A percentile compares a stretch with the other conserved stretches of the same genome.
Conservation (phyloP, 1,139 yeast species). For the Lodderomyces metapsilosis region DNA sequence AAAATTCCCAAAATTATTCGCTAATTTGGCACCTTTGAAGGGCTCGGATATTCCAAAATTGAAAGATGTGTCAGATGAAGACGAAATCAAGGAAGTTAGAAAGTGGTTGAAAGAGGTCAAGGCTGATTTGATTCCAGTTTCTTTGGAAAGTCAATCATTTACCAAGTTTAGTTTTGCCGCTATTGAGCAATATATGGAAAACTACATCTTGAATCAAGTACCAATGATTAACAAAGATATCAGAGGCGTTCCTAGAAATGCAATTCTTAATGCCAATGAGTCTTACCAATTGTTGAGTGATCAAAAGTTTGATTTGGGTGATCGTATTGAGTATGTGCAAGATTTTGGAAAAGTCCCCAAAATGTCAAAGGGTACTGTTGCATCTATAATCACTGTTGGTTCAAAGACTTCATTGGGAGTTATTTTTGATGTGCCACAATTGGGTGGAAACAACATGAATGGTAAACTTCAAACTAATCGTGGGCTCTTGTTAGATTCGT, state of each 20-base stretch:
- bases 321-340: conserved; percentile 81
- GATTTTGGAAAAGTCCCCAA: conserved; percentile 89
- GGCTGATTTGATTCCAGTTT: conserved; percentile 57
- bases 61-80: conserved; percentile 22
- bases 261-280: conserved; percentile 72
- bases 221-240: conserved; percentile 54
- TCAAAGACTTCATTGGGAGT: conserved; percentile 62
- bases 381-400: conserved; percentile 69
- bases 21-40: conserved; percentile 27
- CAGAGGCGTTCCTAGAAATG: conserved; percentile 82
- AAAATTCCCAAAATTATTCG: conserved; percentile 63
- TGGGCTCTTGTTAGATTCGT: conserved; percentile 81
- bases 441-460: conserved; percentile 79
- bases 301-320: conserved; percentile 84
- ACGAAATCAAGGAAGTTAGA: conserved; percentile 42
- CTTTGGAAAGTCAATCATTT: conserved; percentile 77
- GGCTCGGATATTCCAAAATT: conserved; percentile 28
- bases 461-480: conserved; percentile 77
- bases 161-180: conserved; percentile 64
- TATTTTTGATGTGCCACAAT: conserved; percentile 77
- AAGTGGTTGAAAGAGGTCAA: conserved; percentile 62
- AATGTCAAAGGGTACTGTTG: conserved; percentile 88
- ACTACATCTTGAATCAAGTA: conserved; percentile 42
- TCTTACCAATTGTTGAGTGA: conserved; percentile 71
- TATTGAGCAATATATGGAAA: conserved; percentile 64